phyloP scores from a whole-genome alignment of 202 grass and related monocot genomes.

The Elaeis oleifera region DNA sequence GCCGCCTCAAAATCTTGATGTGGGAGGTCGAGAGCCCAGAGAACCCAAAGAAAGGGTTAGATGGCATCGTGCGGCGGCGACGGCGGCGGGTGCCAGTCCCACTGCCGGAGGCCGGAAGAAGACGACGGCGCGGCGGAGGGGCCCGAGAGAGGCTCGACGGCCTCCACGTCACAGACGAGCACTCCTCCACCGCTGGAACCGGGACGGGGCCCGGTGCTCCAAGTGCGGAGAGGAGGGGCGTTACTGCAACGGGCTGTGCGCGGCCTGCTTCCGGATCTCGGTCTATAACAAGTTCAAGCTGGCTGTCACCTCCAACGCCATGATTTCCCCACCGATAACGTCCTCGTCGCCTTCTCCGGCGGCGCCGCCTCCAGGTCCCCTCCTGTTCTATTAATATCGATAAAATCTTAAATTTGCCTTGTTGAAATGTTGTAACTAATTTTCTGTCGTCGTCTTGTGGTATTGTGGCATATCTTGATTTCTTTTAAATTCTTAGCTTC shows the following conservation, averaged over 20 bases:
- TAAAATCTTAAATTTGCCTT: background rate
- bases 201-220: conserved; percentile 24
- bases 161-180: conserved; percentile 17
- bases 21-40: no score
- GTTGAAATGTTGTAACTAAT: background rate
- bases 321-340: conserved; percentile 70
- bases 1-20: no score
- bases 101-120: conserved; percentile 29
- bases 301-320: conserved; percentile 72
- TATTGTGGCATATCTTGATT: no score
- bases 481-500: no score
- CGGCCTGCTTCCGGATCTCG: conserved; percentile 51
- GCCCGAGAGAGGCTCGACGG: conserved; percentile 18
- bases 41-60: background rate
- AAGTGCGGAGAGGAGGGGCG: conserved; percentile 58
- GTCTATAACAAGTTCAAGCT: conserved; percentile 92
- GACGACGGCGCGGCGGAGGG: conserved; percentile 9
- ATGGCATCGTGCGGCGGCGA: conserved; percentile 49
- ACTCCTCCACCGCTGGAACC: background rate
- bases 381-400: background rate
- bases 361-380: conserved; percentile 69
- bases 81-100: conserved; percentile 23
- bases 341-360: conserved; percentile 95
- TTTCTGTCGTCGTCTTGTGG: no score
- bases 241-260: conserved; percentile 46